Evolutionary conservation across 768 basidiomycete species (phyloP).

Genomic region (Mycena haematopus): DNA sequence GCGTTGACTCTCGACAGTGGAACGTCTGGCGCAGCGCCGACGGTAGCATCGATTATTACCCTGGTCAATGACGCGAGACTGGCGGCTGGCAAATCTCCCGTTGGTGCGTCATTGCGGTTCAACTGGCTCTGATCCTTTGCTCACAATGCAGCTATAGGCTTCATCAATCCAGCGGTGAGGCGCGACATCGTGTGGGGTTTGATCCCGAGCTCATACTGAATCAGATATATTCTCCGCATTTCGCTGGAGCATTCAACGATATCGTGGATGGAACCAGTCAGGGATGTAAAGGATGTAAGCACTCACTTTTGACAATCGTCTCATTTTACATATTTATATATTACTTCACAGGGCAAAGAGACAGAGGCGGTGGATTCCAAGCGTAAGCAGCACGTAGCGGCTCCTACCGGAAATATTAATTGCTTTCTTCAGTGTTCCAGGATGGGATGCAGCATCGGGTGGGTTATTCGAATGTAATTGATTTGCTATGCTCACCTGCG

Average conservation of each 20-base stretch:
- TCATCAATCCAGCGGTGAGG: slow-evolving; percentile 52
- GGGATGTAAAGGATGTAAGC: slow-evolving; percentile 51
- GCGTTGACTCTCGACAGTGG: slow-evolving; percentile 35
- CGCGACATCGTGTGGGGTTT: background rate
- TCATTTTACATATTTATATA: background rate
- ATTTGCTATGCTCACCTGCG: background rate
- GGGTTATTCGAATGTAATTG: background rate
- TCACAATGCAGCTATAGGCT: slow-evolving; percentile 33
- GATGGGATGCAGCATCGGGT: slow-evolving; percentile 56
- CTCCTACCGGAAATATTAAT: background rate
- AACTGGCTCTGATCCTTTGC: background rate
- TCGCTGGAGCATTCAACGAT: slow-evolving; percentile 47
- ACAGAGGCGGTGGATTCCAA: slow-evolving; percentile 40
- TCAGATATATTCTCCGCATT: slow-evolving; percentile 39
- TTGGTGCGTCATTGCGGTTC: slow-evolving; percentile 33
- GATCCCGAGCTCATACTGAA: background rate
- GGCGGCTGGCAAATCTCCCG: slow-evolving; percentile 42
- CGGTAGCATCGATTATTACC: slow-evolving; percentile 44
- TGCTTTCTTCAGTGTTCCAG: slow-evolving; percentile 35
- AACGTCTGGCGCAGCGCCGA: slow-evolving; percentile 42
- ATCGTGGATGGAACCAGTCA: slow-evolving; percentile 50
- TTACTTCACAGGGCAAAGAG: slow-evolving; percentile 38
- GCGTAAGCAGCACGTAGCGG: slow-evolving; percentile 35
- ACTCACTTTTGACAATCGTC: background rate
- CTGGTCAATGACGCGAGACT: slow-evolving; percentile 48